These are phyloP conservation scores for Rhizopus microsporus DNA, from an alignment of 371 early-diverging fungal genomes.

Conservation along the genomic window DNA sequence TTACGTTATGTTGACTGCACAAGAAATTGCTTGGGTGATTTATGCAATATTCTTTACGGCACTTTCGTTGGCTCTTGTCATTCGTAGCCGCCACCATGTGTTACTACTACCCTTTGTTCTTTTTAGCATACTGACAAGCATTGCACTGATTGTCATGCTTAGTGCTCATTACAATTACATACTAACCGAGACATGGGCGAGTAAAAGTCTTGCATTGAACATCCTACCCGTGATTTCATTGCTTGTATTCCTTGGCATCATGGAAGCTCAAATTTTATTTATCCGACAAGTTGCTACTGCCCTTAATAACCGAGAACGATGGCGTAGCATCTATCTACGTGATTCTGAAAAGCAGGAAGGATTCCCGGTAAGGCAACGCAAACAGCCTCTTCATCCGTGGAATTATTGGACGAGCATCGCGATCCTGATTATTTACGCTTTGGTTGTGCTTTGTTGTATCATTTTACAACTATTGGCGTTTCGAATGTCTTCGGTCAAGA, in stretches of 20 bases:
- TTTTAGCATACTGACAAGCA: conserved; percentile 12
- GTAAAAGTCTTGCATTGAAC: conserved; percentile 15
- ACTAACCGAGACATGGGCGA: conserved; percentile 7
- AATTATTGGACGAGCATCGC: conserved; percentile 19
- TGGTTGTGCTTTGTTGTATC: conserved; percentile 9
- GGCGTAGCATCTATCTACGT: conserved; percentile 29
- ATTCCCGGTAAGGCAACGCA: conserved; percentile 4
- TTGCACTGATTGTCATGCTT: conserved; percentile 8
- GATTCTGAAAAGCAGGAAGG: conserved; percentile 23
- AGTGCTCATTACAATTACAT: not conserved
- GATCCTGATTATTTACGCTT: conserved; percentile 7
- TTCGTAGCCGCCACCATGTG: conserved; percentile 24
- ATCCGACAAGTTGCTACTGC: conserved; percentile 25
- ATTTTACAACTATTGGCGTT: not conserved
- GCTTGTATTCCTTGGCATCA: conserved; percentile 19
- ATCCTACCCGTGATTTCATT: conserved; percentile 18
- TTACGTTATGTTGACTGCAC: conserved; percentile 24
- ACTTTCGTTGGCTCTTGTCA: conserved; percentile 14
- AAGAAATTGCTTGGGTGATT: conserved; percentile 35
- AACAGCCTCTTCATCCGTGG: conserved; percentile 15
- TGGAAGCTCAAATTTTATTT: conserved; percentile 28
- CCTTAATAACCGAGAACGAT: conserved; percentile 24
- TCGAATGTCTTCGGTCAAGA: not conserved
- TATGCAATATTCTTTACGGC: conserved; percentile 28
- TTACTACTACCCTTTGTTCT: conserved; percentile 33